Conservation (phyloP, 805 yeast genomes). For the Danielozyma ontarioensis region DNA sequence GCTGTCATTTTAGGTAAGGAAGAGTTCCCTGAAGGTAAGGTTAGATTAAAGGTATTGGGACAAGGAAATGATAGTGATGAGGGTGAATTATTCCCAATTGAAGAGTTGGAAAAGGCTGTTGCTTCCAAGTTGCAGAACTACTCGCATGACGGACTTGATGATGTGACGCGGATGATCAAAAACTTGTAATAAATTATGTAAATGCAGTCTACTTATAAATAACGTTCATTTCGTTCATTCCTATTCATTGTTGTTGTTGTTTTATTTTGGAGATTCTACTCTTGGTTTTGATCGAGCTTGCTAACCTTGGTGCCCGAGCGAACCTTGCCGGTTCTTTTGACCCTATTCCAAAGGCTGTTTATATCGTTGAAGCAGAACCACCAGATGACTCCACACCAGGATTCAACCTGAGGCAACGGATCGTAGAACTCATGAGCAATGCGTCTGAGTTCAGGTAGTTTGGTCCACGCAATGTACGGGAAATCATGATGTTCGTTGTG, state of each 20-base stretch:
- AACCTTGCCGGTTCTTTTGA: constrained; percentile 52
- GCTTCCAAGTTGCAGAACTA: constrained; percentile 28
- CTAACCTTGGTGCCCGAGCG: constrained; percentile 26
- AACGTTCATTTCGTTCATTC: not conserved
- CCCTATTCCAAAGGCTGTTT: constrained; percentile 75
- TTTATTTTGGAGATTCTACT: not conserved
- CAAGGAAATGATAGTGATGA: constrained; percentile 81
- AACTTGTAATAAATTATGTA: constrained; percentile 44
- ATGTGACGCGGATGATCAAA: constrained; percentile 57
- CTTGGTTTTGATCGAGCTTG: constrained; percentile 10
- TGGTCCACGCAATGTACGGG: constrained; percentile 90
- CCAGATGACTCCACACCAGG: constrained; percentile 75
- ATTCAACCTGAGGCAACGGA: constrained; percentile 67
- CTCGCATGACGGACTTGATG: constrained; percentile 54
- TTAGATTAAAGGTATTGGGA: constrained; percentile 85
- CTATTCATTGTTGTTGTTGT: not conserved
- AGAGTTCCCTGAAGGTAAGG: constrained; percentile 74
- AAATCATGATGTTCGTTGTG: constrained; percentile 96
- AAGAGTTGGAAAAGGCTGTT: constrained; percentile 51
- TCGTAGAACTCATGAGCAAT: constrained; percentile 80
- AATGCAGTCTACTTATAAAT: no score
- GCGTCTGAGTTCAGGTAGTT: constrained; percentile 54
- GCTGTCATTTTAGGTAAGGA: constrained; percentile 96
- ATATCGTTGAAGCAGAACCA: constrained; percentile 66
- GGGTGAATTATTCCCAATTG: constrained; percentile 71